Percentiles rank a stretch among this genome's conserved stretches.
phyloP scores from a whole-genome alignment of 2,329 filamentous ascomycete species.

The Trichoderma breve region DNA sequence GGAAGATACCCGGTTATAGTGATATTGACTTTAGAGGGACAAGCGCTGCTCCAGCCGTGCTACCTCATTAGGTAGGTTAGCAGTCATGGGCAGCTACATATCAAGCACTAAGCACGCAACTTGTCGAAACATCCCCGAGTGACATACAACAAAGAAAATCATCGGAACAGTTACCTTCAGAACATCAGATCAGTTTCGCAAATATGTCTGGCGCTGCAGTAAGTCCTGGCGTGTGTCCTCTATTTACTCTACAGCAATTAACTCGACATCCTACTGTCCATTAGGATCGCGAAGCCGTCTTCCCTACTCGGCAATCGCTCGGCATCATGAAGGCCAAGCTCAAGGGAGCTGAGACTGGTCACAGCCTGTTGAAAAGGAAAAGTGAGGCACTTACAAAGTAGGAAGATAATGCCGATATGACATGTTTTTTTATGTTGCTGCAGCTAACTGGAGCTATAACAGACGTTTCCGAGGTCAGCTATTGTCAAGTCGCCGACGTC shows the following conservation, averaged over 20 bases:
- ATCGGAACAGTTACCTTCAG: neutral
- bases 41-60: neutral
- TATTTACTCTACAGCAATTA: neutral
- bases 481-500: conserved; percentile 8
- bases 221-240: neutral
- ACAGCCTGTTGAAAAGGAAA: conserved; percentile 95
- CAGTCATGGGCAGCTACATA: neutral
- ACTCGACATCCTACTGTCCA: conserved; percentile 21
- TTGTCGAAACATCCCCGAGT: neutral
- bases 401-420: conserved; percentile 28
- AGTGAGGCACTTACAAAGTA: conserved; percentile 98
- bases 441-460: conserved; percentile 5
- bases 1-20: conserved; percentile 18
- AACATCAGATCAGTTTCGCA: neutral
- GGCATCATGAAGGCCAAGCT: conserved; percentile 97
- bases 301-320: conserved; percentile 94
- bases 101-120: neutral
- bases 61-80: neutral
- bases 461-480: conserved; percentile 80
- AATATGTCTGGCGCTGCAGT: conserved; percentile 37
- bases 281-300: conserved; percentile 92
- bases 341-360: conserved; percentile 87
- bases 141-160: neutral
- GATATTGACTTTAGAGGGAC: conserved; percentile 7
- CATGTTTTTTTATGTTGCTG: conserved; percentile 4